Conservation (phyloP, 169 alveolate genomes). For the Toxoplasma gondii region DNA sequence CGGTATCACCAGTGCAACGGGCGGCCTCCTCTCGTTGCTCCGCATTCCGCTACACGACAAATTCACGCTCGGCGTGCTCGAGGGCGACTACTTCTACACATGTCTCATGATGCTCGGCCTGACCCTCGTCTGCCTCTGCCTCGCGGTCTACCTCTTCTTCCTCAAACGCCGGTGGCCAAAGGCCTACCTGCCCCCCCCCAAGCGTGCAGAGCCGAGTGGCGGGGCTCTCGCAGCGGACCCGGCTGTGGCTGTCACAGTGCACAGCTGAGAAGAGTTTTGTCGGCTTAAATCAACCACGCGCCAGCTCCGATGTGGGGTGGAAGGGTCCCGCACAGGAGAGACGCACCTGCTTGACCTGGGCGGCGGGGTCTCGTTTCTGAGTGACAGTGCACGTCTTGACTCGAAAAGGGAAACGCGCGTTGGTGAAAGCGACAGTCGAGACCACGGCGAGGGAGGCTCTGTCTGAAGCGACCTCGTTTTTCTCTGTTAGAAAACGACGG, state of each 20-base stretch:
- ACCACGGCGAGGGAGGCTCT: too few relatives aligned
- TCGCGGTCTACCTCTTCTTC: conserved; percentile 32
- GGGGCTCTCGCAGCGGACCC: not conserved
- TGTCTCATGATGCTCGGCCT: conserved; percentile 27
- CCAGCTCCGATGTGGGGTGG: too few relatives aligned
- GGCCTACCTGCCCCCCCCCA: conserved; percentile 22
- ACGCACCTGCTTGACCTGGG: too few relatives aligned
- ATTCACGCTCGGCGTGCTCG: not conserved
- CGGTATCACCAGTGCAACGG: conserved; percentile 44
- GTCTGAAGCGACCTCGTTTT: too few relatives aligned
- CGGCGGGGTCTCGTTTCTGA: too few relatives aligned
- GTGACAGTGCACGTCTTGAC: too few relatives aligned
- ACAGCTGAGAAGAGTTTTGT: too few relatives aligned
- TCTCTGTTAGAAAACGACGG: too few relatives aligned
- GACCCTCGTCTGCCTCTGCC: conserved; percentile 3
- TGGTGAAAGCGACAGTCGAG: too few relatives aligned
- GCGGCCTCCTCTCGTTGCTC: conserved; percentile 58
- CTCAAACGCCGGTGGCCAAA: not conserved
- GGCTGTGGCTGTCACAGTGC: not conserved
- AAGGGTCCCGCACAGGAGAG: too few relatives aligned
- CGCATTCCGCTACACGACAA: conserved; percentile 31
- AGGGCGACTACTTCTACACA: conserved; percentile 29
- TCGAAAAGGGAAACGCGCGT: too few relatives aligned
- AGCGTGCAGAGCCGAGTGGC: not conserved
- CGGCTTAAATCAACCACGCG: too few relatives aligned